Percentiles rank a stretch among this genome's conserved stretches.
These are phyloP conservation scores for Silene noctiflora DNA, from an alignment of 179 eudicot genomes.

Conservation along the genomic window DNA sequence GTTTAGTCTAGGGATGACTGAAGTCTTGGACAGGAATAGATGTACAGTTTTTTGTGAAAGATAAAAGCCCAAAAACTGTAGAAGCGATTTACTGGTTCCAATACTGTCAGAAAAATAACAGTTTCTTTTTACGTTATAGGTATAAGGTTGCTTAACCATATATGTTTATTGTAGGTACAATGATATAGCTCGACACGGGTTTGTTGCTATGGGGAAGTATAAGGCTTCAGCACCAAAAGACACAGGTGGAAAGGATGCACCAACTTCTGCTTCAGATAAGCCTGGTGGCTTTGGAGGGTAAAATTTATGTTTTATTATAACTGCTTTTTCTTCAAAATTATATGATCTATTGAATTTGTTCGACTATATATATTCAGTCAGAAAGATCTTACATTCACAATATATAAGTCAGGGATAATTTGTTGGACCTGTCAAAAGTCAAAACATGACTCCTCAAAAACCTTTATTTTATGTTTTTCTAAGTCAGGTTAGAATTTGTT, in stretches of 20 bases:
- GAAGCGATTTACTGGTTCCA: background rate
- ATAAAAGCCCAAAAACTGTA: background rate
- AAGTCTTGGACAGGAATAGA: too few species aligned
- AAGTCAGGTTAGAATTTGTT: background rate
- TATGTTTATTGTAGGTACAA: constrained; percentile 60
- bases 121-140: background rate
- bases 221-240: constrained; percentile 29
- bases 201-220: constrained; percentile 54
- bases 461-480: background rate
- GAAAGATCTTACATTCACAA: background rate
- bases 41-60: background rate
- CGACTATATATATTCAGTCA: background rate
- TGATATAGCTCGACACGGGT: constrained; percentile 89
- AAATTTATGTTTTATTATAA: constrained; percentile 13
- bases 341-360: constrained; percentile 9
- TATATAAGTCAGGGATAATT: background rate
- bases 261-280: constrained; percentile 37
- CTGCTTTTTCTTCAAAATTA: too few species aligned
- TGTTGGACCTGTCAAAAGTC: background rate
- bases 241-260: constrained; percentile 35
- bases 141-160: constrained; percentile 5
- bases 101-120: background rate
- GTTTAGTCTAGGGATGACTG: too few species aligned
- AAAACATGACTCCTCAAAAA: background rate
- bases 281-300: constrained; percentile 77